phyloP scores from a whole-genome alignment of 2,329 filamentous ascomycete genomes.

The Plectosphaerella sp. region DNA sequence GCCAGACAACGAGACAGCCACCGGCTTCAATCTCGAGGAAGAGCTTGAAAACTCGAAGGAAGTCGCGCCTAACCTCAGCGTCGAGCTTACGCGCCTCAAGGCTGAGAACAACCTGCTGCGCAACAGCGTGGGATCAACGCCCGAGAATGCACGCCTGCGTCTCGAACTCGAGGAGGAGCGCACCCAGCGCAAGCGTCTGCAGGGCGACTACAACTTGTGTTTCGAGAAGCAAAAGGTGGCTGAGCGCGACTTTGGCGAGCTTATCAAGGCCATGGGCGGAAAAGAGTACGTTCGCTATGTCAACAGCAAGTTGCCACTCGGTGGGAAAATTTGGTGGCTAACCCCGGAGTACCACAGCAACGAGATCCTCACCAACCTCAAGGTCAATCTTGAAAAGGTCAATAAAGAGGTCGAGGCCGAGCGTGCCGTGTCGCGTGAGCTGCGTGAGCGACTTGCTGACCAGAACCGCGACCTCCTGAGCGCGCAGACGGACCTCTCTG shows the following conservation, averaged over 20 bases:
- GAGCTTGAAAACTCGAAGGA: slow-evolving; percentile 50
- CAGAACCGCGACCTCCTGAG: slow-evolving; percentile 51
- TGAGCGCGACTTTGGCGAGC: slow-evolving; percentile 35
- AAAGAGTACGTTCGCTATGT: neutral
- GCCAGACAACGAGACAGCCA: slow-evolving; percentile 17
- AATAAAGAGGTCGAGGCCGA: slow-evolving; percentile 35
- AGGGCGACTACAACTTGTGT: slow-evolving; percentile 50
- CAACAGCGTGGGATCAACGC: slow-evolving; percentile 47
- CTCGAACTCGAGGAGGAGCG: slow-evolving; percentile 52
- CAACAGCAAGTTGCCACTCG: slow-evolving; percentile 6
- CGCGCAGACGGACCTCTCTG: slow-evolving; percentile 48
- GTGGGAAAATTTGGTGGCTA: slow-evolving; percentile 30
- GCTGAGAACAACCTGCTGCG: slow-evolving; percentile 58
- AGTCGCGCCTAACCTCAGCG: slow-evolving; percentile 35
- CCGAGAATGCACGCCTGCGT: slow-evolving; percentile 50
- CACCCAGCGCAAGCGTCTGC: slow-evolving; percentile 44
- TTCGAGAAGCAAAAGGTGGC: slow-evolving; percentile 54
- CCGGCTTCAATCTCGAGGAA: slow-evolving; percentile 49
- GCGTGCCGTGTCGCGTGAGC: slow-evolving; percentile 21
- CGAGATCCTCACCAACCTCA: slow-evolving; percentile 46
- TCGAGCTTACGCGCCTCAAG: slow-evolving; percentile 54
- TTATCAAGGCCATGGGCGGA: slow-evolving; percentile 45
- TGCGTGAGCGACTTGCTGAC: slow-evolving; percentile 46
- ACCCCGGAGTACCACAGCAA: slow-evolving; percentile 44
- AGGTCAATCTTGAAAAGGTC: slow-evolving; percentile 42